phyloP scores from a whole-genome alignment of 2,329 filamentous ascomycete species.

The Fusarium pseudocircinatum region DNA sequence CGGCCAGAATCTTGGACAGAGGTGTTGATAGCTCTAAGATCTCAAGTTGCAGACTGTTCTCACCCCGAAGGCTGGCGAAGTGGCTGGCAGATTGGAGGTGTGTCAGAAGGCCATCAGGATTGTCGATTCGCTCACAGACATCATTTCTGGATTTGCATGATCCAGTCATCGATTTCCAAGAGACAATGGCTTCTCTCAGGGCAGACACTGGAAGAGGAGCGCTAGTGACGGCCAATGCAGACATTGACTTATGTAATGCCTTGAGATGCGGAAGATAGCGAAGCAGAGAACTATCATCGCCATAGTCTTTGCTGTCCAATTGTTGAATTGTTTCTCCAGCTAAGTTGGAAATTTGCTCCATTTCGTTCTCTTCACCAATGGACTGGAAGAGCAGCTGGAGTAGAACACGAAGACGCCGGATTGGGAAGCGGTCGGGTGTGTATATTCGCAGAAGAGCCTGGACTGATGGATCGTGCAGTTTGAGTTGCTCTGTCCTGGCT shows the following conservation, averaged over 20 bases:
- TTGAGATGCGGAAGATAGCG: conserved; percentile 60
- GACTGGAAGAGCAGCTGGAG: conserved; percentile 59
- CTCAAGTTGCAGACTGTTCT: conserved; percentile 56
- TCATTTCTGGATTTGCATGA: conserved; percentile 52
- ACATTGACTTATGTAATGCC: conserved; percentile 56
- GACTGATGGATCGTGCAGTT: conserved; percentile 57
- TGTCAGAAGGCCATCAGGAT: conserved; percentile 58
- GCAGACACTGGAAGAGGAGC: conserved; percentile 44
- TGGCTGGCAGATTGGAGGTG: conserved; percentile 62
- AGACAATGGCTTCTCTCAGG: conserved; percentile 50
- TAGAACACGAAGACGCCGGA: conserved; percentile 63
- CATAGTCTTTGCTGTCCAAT: conserved; percentile 50
- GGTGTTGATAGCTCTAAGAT: conserved; percentile 57
- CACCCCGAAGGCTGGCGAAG: conserved; percentile 62
- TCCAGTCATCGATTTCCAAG: conserved; percentile 57
- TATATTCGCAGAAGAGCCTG: conserved; percentile 61
- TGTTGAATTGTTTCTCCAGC: conserved; percentile 51
- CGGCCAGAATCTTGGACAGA: conserved; percentile 51
- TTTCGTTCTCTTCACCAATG: conserved; percentile 55
- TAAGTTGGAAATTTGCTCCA: conserved; percentile 53
- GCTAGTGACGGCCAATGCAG: conserved; percentile 54
- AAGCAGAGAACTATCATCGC: conserved; percentile 56
- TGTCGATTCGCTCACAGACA: conserved; percentile 58
- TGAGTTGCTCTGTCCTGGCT: conserved; percentile 48
- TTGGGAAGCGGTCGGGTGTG: conserved; percentile 59